Base-by-base conservation (phyloP, 495 filamentous ascomycete species). In the Pyronema domesticum region DNA sequence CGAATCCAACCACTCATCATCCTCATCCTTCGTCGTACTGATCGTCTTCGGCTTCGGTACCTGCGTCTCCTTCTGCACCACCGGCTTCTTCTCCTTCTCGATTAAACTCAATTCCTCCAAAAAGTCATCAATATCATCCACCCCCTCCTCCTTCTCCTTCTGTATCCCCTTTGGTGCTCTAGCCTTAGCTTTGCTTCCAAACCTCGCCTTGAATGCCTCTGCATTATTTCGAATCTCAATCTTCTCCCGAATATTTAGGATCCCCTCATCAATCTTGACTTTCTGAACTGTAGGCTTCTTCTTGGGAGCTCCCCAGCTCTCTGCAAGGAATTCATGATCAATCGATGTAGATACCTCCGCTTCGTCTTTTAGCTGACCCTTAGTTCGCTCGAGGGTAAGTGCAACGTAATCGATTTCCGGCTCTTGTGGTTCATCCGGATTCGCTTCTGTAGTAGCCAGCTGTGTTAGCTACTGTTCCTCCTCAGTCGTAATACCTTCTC, bases 111-210 rank as follows among this genome's bases (percentile, higher is more conserved):
- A 47, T 45, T 58, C 62, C 39, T 44, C 62, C 45, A 65, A 45
- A 39, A 65, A 65, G 50, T 55, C 60, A 65, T 65, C 62, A 17
- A 65, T 44, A 53, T 65, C 59, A 43, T 49, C 62, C 57, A 23
- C 55, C 55, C 51, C 37, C 45, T 46, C 39, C 36, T 42, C 55
- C 53, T 47, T 36, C 51, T 45, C 46, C 55, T 36, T 49, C 51
- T 37, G 17, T 51, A 58, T 30, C n/a, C 14, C 30, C 37, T 43
- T 40, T 14, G 50, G 37, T 9, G 50, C 50, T 18, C 36, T 40
- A 64, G 60, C 35, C 51, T 57, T 64, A 39, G 51, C 51, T 55
- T 65, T 65, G 39, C 37, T 40, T 40, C 56, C 63, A 51, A 65
- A 65, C 43, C 59, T 62, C 47, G 54, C 44, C 51, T 56, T 58